phyloP scores from a whole-genome alignment of 768 basidiomycete species.

The Suillus variegatus region DNA sequence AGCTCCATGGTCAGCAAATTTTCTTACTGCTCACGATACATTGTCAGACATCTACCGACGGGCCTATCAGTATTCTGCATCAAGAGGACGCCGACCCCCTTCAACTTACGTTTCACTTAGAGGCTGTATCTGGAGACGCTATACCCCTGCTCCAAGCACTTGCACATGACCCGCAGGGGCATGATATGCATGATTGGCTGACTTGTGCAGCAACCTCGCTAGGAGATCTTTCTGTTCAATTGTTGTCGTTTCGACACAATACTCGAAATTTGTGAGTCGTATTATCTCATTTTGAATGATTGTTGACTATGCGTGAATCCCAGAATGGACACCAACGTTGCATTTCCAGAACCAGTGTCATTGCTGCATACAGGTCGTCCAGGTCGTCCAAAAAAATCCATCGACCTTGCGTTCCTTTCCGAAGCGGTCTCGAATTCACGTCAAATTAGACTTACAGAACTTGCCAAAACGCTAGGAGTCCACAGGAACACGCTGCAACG shows the following conservation, averaged over 20 bases:
- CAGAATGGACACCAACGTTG: not conserved
- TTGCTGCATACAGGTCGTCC: not conserved
- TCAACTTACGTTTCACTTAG: not conserved
- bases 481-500: not conserved
- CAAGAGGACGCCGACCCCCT: not conserved
- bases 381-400: not conserved
- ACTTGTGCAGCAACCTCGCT: not conserved
- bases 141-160: not conserved
- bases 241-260: not conserved
- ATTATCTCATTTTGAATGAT: not conserved
- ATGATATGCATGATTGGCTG: not conserved
- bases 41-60: not conserved
- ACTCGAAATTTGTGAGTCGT: not conserved
- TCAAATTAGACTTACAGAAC: not conserved
- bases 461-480: not conserved
- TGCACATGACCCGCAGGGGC: not conserved
- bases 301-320: not conserved
- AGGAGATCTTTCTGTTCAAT: not conserved
- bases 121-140: not conserved
- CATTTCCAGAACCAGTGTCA: not conserved
- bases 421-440: not conserved
- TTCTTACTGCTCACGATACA: not conserved
- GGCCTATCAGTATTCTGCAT: not conserved
- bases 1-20: not conserved
- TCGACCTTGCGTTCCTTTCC: not conserved